These are phyloP conservation scores for Phyllosticta citrichinensis DNA, from an alignment of 2,329 filamentous ascomycete genomes.

Conservation along the genomic window DNA sequence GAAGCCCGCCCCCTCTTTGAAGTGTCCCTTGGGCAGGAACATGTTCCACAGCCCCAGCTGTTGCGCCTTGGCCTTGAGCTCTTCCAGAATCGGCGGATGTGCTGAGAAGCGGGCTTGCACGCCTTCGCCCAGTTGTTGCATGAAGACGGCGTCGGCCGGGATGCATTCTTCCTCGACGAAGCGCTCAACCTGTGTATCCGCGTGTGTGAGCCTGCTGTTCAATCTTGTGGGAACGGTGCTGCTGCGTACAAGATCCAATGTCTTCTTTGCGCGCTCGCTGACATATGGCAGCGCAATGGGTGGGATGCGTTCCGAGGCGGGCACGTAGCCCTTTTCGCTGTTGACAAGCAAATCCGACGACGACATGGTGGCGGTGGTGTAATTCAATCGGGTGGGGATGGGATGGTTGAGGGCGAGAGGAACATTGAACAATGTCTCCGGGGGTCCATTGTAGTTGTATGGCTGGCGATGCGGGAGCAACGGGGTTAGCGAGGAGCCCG, in stretches of 20 bases:
- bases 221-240: background rate
- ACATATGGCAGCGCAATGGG: constrained; percentile 54
- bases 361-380: constrained; percentile 1
- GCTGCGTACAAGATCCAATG: constrained; percentile 58
- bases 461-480: background rate
- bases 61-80: constrained; percentile 75
- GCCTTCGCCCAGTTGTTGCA: constrained; percentile 69
- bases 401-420: background rate
- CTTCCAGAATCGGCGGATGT: constrained; percentile 74
- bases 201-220: constrained; percentile 33
- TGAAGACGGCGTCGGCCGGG: constrained; percentile 65
- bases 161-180: constrained; percentile 91
- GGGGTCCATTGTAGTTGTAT: background rate
- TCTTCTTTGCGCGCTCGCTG: constrained; percentile 75
- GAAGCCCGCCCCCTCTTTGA: constrained; percentile 89
- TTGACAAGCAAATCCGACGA: constrained; percentile 22
- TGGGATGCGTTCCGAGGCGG: constrained; percentile 48
- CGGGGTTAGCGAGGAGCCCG: background rate
- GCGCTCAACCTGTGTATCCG: constrained; percentile 58
- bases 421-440: background rate
- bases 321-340: constrained; percentile 25
- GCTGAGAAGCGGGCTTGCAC: constrained; percentile 62
- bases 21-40: constrained; percentile 92
- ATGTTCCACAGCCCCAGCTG: constrained; percentile 93
- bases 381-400: background rate